Evolutionary conservation across 148 eudicot species (phyloP).

Genomic region (Spergularia bocconei): DNA sequence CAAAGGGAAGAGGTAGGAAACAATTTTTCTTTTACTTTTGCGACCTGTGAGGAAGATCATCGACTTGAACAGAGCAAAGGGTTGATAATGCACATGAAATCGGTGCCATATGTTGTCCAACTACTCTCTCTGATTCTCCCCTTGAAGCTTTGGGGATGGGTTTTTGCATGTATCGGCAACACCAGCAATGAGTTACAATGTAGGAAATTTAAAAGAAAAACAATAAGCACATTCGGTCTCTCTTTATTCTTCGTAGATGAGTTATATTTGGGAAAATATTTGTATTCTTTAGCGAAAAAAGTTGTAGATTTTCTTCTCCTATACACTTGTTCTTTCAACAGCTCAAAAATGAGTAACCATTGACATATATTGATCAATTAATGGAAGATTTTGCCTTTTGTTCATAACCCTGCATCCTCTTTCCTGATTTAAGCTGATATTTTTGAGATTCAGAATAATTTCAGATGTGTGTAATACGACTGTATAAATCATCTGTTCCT

Average conservation of each 20-base stretch:
- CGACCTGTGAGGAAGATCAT: conserved; percentile 17
- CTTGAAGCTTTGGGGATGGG: conserved; percentile 22
- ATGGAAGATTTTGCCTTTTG: conserved; percentile 19
- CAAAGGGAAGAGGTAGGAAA: conserved; percentile 3
- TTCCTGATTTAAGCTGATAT: background rate
- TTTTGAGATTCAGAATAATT: too few species aligned
- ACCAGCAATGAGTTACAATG: conserved; percentile 18
- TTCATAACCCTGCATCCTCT: background rate
- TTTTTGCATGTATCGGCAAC: conserved; percentile 31
- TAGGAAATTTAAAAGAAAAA: conserved; percentile 13
- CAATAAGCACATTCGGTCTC: conserved; percentile 19
- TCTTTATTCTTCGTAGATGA: conserved; percentile 28
- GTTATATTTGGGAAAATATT: conserved; percentile 22
- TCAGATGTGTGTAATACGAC: too few species aligned
- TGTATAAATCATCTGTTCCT: too few species aligned
- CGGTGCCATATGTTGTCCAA: conserved; percentile 17
- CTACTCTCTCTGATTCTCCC: conserved; percentile 22
- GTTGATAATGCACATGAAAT: conserved; percentile 6
- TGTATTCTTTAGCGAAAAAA: conserved; percentile 33
- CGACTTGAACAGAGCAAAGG: conserved; percentile 26
- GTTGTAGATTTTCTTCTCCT: conserved; percentile 34
- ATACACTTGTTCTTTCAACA: conserved; percentile 24
- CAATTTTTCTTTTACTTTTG: conserved; percentile 16
- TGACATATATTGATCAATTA: conserved; percentile 18
- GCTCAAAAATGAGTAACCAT: conserved; percentile 26